Evolutionary conservation across 257 asterid species (phyloP).

Genomic region (Solanum medicagineum): DNA sequence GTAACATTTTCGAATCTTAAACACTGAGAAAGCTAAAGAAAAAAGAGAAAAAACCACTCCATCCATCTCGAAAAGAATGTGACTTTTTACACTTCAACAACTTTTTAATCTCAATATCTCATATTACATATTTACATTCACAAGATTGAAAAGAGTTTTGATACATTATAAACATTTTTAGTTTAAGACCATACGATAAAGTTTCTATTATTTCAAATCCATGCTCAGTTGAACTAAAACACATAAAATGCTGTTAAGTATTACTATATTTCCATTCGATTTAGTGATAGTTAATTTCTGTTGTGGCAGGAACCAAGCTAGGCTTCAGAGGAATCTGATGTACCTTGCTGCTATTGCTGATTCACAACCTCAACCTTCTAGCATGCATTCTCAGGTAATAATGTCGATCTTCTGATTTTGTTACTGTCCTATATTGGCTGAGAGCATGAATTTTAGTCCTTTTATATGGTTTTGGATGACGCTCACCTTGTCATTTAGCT

Average conservation of each 20-base stretch:
- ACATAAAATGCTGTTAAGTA: neutral
- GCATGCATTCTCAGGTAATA: slow-evolving; percentile 80
- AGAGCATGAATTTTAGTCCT: neutral
- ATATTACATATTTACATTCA: too few species aligned
- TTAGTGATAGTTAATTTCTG: neutral
- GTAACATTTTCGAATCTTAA: neutral
- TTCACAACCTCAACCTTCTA: slow-evolving; percentile 89
- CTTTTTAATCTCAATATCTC: neutral
- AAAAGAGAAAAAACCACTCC: neutral
- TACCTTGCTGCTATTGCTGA: slow-evolving; percentile 98
- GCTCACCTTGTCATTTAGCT: neutral
- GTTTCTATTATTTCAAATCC: neutral
- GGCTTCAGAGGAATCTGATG: slow-evolving; percentile 87
- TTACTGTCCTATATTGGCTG: neutral
- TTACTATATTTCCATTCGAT: too few species aligned
- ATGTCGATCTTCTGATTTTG: neutral
- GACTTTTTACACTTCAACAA: neutral
- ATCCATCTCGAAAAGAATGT: too few species aligned
- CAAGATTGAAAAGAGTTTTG: too few species aligned
- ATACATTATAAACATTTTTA: too few species aligned
- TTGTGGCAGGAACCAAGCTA: slow-evolving; percentile 65
- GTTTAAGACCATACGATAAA: too few species aligned
- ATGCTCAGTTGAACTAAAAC: neutral
- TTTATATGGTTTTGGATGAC: neutral
- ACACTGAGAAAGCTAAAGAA: neutral